Conservation (phyloP, 371 early-diverging fungal genomes). For the Funneliformis caledonium region DNA sequence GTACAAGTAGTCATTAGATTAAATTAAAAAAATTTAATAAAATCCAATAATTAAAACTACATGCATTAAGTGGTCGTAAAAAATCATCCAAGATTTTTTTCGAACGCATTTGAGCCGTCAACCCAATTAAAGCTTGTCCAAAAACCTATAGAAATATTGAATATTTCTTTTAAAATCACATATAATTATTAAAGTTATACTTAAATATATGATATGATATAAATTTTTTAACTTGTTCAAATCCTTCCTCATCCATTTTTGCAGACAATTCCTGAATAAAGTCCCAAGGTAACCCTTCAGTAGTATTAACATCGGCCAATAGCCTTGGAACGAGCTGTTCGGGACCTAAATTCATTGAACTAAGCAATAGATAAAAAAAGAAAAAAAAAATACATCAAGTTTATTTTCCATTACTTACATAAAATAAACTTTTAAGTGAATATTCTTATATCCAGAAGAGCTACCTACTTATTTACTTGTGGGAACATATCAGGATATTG, state of each 20-base stretch:
- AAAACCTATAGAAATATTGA: slow-evolving; percentile 50
- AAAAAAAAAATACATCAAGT: neutral
- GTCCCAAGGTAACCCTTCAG: slow-evolving; percentile 55
- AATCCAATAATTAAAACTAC: neutral
- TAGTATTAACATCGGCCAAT: slow-evolving; percentile 54
- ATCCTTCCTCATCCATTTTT: slow-evolving; percentile 66
- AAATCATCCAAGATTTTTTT: slow-evolving; percentile 61
- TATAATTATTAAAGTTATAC: no score
- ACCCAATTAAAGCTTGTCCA: slow-evolving; percentile 55
- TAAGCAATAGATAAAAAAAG: neutral
- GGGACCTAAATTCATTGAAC: slow-evolving; percentile 48
- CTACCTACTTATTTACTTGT: slow-evolving; percentile 64
- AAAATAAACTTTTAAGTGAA: neutral
- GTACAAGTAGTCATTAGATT: neutral
- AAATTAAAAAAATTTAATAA: neutral
- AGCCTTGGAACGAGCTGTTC: slow-evolving; percentile 55
- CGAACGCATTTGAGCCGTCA: slow-evolving; percentile 51
- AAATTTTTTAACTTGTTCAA: slow-evolving; percentile 55
- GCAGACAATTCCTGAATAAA: slow-evolving; percentile 55
- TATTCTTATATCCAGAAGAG: slow-evolving; percentile 40
- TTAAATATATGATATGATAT: neutral
- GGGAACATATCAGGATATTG: slow-evolving; percentile 91
- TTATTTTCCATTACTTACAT: neutral
- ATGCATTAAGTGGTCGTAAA: slow-evolving; percentile 57
- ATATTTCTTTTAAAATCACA: neutral